phyloP scores from a whole-genome alignment of 805 yeast genomes.

The Wickerhamiella dianesei region DNA sequence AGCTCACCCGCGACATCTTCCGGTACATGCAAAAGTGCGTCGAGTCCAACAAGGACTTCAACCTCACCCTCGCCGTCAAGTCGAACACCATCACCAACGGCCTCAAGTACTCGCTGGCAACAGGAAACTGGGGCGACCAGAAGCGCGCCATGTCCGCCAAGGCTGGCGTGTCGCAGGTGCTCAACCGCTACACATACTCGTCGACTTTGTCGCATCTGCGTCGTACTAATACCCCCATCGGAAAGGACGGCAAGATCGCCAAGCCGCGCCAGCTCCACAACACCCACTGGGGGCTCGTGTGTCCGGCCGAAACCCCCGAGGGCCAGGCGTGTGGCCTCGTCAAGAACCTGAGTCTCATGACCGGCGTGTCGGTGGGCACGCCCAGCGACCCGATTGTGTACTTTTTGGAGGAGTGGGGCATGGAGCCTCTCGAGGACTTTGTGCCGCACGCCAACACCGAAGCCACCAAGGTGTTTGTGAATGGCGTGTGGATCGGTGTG shows the following conservation, averaged over 20 bases:
- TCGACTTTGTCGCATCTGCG: constrained; percentile 98
- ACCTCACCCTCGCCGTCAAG: constrained; percentile 90
- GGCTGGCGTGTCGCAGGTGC: constrained; percentile 98
- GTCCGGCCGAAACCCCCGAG: constrained; percentile 99
- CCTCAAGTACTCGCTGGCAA: constrained; percentile 90
- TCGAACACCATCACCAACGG: constrained; percentile 96
- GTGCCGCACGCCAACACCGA: constrained; percentile 84
- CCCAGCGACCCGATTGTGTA: constrained; percentile 90
- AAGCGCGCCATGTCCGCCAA: constrained; percentile 97
- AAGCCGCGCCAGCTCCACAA: constrained; percentile 98
- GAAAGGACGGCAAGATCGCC: constrained; percentile 97
- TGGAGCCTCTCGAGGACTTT: constrained; percentile 94
- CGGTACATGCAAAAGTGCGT: constrained; percentile 98
- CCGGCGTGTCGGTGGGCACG: constrained; percentile 95
- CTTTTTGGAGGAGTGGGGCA: constrained; percentile 97
- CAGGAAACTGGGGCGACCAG: constrained; percentile 99
- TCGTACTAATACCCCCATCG: constrained; percentile 98
- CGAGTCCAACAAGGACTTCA: constrained; percentile 94
- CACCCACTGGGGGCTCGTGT: constrained; percentile 98
- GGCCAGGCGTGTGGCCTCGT: constrained; percentile 99
- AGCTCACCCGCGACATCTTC: constrained; percentile 90
- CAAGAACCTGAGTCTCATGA: constrained; percentile 88
- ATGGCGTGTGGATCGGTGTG: constrained; percentile 99
- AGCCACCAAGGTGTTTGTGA: constrained; percentile 87
- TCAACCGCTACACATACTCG: constrained; percentile 94